Evolutionary conservation across 1,284 basidiomycete species (phyloP), one percentile per base, ranked within the genome.

Genomic region (Melampsora larici-populina): DNA sequence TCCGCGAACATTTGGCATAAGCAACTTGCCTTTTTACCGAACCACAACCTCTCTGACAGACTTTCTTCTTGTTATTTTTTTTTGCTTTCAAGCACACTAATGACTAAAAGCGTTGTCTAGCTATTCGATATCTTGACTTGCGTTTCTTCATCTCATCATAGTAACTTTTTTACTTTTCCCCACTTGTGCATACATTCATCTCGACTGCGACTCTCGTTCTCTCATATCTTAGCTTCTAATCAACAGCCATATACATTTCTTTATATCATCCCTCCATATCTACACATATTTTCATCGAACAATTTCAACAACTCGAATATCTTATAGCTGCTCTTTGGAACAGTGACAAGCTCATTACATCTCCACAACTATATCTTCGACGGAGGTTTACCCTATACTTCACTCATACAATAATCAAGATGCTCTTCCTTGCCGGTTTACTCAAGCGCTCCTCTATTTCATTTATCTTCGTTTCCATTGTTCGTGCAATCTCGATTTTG

Each of bases 381-480:
- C 11, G 43, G 66, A 40, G 2, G 8, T 40, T n/a, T 31, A 40
- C 17, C 31, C 17, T 64, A 29, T 40, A 64, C 18, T n/a, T 64
- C 26, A 64, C 31, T 9, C 36, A 31, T 13, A 18, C 8, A 40
- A 40, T 40, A 4, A 33, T n/a, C 51, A 66, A 75, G 64, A 78
- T 78, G 75, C 7, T 78, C 21, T 78, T 78, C 33, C 51, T 78
- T 48, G 75, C 75, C 29, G 75, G 75, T n/a, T 60, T 78, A 33
- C 68, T 78, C n/a, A 70, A 78, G 49, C 75, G 75, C 11, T 78
- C 75, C 24, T 78, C 75, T 15, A 24, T 78, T 70, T 68, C 24
- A n/a, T n/a, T n/a, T n/a, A n/a, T n/a, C n/a, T n/a, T n/a, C n/a
- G n/a, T n/a, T n/a, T n/a, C n/a, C n/a, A 67, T 70, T 11, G 62